A percentile compares a stretch with the other conserved stretches of the same genome.
Conservation (phyloP, 1,139 yeast species). For the Taphrina deformans region DNA sequence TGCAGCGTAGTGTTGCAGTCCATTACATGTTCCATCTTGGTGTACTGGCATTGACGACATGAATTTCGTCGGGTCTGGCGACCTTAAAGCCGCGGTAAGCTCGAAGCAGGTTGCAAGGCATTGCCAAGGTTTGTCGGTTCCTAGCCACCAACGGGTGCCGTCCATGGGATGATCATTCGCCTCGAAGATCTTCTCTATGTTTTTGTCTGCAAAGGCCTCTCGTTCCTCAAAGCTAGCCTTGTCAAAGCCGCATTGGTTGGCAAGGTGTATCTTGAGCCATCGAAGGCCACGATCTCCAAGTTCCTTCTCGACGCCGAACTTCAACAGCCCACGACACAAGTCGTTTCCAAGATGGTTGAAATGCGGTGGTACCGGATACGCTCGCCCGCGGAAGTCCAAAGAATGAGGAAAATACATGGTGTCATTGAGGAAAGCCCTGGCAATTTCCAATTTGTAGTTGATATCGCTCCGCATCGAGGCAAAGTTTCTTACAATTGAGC, state of each 20-base stretch:
- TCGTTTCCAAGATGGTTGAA: constrained; percentile 86
- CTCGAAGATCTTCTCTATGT: constrained; percentile 60
- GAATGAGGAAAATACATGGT: constrained; percentile 91
- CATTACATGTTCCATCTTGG: constrained; percentile 98
- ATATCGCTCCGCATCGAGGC: constrained; percentile 91
- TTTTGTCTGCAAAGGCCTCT: constrained; percentile 66
- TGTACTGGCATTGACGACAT: constrained; percentile 86
- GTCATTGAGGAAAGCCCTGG: constrained; percentile 79
- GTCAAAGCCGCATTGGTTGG: constrained; percentile 85
- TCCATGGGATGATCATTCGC: constrained; percentile 71
- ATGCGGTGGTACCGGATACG: constrained; percentile 87
- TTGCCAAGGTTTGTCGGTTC: constrained; percentile 96
- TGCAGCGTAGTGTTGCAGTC: constrained; percentile 96
- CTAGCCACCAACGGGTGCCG: constrained; percentile 72
- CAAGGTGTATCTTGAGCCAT: constrained; percentile 89
- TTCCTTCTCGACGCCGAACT: constrained; percentile 84
- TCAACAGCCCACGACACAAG: constrained; percentile 76
- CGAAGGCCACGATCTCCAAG: constrained; percentile 72
- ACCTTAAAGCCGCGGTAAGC: constrained; percentile 65
- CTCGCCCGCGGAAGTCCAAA: constrained; percentile 92
- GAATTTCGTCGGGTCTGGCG: constrained; percentile 71
- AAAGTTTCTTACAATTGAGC: constrained; percentile 62
- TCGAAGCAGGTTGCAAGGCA: constrained; percentile 84
- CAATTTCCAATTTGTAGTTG: constrained; percentile 90
- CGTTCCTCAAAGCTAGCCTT: constrained; percentile 79